Evolutionary conservation across 495 filamentous ascomycete genomes (phyloP).

Genomic region (Pyrenopolyporus hunteri): DNA sequence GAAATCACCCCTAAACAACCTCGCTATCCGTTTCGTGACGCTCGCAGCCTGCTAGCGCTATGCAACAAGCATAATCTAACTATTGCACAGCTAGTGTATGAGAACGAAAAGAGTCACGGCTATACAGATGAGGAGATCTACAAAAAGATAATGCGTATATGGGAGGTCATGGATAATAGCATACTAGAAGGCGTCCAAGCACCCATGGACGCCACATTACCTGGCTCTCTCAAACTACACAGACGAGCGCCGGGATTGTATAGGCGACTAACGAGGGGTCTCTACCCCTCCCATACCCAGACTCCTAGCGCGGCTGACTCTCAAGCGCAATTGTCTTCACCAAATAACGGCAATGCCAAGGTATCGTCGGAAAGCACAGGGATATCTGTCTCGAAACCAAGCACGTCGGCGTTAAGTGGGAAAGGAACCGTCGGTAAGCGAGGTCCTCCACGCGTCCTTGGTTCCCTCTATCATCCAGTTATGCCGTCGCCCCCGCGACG

Average conservation of each 20-base stretch:
- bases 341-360: background rate
- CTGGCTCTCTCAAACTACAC: slow-evolving; percentile 44
- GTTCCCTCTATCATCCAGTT: slow-evolving; percentile 42
- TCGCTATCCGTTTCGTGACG: slow-evolving; percentile 44
- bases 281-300: slow-evolving; percentile 38
- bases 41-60: slow-evolving; percentile 39
- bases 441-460: slow-evolving; percentile 38
- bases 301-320: background rate
- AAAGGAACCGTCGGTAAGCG: slow-evolving; percentile 25
- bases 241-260: slow-evolving; percentile 45
- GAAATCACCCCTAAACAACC: slow-evolving; percentile 35
- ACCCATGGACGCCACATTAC: slow-evolving; percentile 37
- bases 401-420: slow-evolving; percentile 8
- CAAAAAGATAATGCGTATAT: slow-evolving; percentile 43
- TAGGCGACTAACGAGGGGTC: slow-evolving; percentile 41
- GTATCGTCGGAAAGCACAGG: background rate
- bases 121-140: slow-evolving; percentile 46
- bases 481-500: slow-evolving; percentile 42
- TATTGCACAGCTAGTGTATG: slow-evolving; percentile 46
- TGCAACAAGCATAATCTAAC: slow-evolving; percentile 47
- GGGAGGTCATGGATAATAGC: slow-evolving; percentile 48
- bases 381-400: slow-evolving; percentile 2
- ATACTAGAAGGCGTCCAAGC: slow-evolving; percentile 47
- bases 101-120: slow-evolving; percentile 47
- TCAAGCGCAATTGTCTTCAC: slow-evolving; percentile 18